Conservation (phyloP, 1,284 basidiomycete genomes). For the Cryptococcus deneoformans region DNA sequence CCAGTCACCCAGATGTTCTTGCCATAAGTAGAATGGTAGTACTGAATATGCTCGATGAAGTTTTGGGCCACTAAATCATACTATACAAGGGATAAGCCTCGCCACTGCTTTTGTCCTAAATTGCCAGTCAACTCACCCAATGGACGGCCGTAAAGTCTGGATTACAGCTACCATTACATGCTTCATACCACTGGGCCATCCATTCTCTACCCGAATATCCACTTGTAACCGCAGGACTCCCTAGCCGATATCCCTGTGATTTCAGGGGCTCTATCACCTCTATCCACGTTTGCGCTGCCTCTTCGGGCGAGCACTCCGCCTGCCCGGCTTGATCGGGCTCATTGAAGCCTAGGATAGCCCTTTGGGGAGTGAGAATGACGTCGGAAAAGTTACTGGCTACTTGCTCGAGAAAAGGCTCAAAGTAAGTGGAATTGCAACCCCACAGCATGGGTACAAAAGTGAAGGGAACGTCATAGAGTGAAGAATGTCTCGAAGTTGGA, state of each 20-base stretch:
- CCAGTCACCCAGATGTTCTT: slow-evolving; percentile 64
- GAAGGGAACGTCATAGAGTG: slow-evolving; percentile 15
- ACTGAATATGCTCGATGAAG: slow-evolving; percentile 57
- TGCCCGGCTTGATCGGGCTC: slow-evolving; percentile 29
- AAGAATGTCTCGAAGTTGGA: slow-evolving; percentile 1
- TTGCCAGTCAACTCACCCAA: slow-evolving; percentile 24
- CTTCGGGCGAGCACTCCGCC: slow-evolving; percentile 21
- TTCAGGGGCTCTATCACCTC: slow-evolving; percentile 32
- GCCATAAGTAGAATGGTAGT: slow-evolving; percentile 57
- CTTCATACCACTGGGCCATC: slow-evolving; percentile 50
- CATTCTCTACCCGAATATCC: slow-evolving; percentile 51
- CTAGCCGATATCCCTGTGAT: slow-evolving; percentile 45
- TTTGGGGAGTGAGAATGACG: slow-evolving; percentile 11
- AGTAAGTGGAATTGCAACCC: slow-evolving; percentile 26
- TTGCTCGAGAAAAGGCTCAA: slow-evolving; percentile 19
- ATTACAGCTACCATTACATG: slow-evolving; percentile 50
- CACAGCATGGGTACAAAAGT: slow-evolving; percentile 35
- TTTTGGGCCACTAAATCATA: slow-evolving; percentile 58
- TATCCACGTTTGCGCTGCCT: slow-evolving; percentile 27
- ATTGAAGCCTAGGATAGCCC: slow-evolving; percentile 32
- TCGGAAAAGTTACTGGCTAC: slow-evolving; percentile 17
- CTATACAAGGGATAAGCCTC: slow-evolving; percentile 26
- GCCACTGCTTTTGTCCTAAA: neutral
- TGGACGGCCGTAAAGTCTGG: slow-evolving; percentile 54
- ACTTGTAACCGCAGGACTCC: slow-evolving; percentile 51